Base-by-base conservation (phyloP, 345 rosid species). In the Ricinus communis region DNA sequence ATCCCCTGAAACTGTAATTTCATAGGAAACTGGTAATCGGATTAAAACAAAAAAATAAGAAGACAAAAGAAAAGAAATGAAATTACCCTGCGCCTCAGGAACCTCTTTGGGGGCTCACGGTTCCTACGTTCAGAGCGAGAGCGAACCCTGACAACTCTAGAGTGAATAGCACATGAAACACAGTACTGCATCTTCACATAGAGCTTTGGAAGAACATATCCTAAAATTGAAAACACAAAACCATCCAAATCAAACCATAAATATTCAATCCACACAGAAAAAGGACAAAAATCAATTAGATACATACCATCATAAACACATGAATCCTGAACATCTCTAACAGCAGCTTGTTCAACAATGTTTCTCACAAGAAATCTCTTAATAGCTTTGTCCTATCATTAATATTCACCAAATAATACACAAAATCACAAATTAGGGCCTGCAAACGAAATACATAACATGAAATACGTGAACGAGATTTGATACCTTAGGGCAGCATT, bases 91-190 rank as follows among this genome's bases (percentile, higher is more conserved):
- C 95, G 97, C 71, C 93, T 85, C 52, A 86, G 75, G 58, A 87
- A 93, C 50, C 98, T 94, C 68, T 86, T 88, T 0, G 97, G 98
- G 2, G 97, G 98, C 66, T 87, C 90, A 67, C 98, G 91, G 21
- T 83, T 84, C 72, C 97, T 86, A 66, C 98, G 84, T 57, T 87
- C 63, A 0, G 89, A 76, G 78, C 87, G 86, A 19, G 97, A 90
- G 22, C 97, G 87, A 49, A 90, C 98, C 82, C 98, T 89, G 72
- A 94, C 97, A 0, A 92, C 99, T 41, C 90, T 97, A 14, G 99
- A 95, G 87, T 95, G 99, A 73, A 95, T 92, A 0, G 99, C 99
- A 68, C 98, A 95, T 0, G 97, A 92, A 49, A 95, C 96, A 25
- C 99, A 95, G 86, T 92, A 90, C 72, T 88, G 98, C 84, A 79